These are phyloP conservation scores for Scedosporium minutisporum DNA, from an alignment of 2,329 filamentous ascomycete species.

Conservation along the genomic window DNA sequence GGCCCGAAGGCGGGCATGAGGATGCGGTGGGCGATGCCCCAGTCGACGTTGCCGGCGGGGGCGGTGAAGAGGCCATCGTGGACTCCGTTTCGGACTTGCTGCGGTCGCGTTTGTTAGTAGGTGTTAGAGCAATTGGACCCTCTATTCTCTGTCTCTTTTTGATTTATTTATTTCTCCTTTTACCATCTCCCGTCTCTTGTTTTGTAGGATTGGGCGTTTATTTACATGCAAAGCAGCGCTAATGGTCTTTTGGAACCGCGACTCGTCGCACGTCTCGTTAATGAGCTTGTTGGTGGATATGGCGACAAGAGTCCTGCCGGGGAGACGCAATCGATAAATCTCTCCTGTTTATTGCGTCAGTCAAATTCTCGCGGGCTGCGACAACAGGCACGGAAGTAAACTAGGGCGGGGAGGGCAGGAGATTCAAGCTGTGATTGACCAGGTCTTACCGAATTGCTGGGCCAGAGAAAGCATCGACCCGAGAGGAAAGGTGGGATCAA, in stretches of 20 bases:
- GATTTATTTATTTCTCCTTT: too few relatives aligned
- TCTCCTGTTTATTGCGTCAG: slow-evolving; percentile 31
- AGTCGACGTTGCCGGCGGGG: slow-evolving; percentile 43
- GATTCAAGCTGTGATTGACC: background rate
- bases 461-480: slow-evolving; percentile 46
- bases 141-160: too few relatives aligned
- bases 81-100: slow-evolving; percentile 49
- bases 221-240: slow-evolving; percentile 32
- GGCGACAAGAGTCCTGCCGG: slow-evolving; percentile 37
- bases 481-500: slow-evolving; percentile 49
- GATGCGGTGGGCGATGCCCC: slow-evolving; percentile 57
- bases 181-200: too few relatives aligned
- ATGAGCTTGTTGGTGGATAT: slow-evolving; percentile 45
- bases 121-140: background rate
- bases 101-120: slow-evolving; percentile 1
- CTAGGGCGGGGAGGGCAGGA: background rate
- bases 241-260: slow-evolving; percentile 52
- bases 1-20: slow-evolving; percentile 63
- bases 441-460: slow-evolving; percentile 51
- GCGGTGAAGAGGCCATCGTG: slow-evolving; percentile 59
- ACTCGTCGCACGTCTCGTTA: slow-evolving; percentile 56
- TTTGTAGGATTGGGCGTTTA: background rate
- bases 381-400: background rate
- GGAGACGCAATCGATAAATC: slow-evolving; percentile 48
- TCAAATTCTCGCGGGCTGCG: background rate